A percentile compares a stretch with the other conserved stretches of the same genome.
These are phyloP conservation scores for Tetrahymena elliotti DNA, from an alignment of 73 alveolate genomes.

Conservation along the genomic window DNA sequence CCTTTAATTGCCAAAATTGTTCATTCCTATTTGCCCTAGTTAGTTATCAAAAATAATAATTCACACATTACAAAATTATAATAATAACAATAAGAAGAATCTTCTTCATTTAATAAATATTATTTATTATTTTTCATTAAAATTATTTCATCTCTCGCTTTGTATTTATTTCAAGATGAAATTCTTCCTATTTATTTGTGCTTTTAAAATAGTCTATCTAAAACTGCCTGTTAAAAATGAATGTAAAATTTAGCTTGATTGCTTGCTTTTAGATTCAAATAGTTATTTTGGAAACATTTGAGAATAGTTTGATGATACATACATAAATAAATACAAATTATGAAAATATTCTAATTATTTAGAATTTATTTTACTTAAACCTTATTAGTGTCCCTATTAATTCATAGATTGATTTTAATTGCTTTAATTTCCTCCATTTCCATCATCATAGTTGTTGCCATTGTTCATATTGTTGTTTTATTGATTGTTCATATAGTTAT, in stretches of 20 bases:
- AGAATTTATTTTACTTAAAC: neutral
- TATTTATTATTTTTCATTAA: no score
- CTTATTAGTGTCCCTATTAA: neutral
- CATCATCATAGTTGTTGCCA: neutral
- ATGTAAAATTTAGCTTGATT: neutral
- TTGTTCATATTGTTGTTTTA: neutral
- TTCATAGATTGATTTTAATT: neutral
- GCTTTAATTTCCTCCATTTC: neutral
- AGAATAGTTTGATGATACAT: neutral
- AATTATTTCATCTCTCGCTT: no score
- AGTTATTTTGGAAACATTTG: neutral
- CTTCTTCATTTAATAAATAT: no score
- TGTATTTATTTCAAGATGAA: no score
- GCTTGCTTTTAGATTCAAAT: neutral
- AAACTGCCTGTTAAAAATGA: no score
- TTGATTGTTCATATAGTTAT: neutral
- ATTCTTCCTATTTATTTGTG: no score
- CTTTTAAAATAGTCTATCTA: no score
- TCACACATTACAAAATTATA: neutral
- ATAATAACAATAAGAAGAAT: no score
- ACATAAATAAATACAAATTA: neutral
- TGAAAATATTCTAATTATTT: neutral
- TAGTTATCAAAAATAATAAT: neutral
- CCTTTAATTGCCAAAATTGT: neutral
- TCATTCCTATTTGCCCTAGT: neutral